These are phyloP conservation scores for Monosporozyma yasuniensis DNA, from an alignment of 805 yeast species.

Conservation along the genomic window DNA sequence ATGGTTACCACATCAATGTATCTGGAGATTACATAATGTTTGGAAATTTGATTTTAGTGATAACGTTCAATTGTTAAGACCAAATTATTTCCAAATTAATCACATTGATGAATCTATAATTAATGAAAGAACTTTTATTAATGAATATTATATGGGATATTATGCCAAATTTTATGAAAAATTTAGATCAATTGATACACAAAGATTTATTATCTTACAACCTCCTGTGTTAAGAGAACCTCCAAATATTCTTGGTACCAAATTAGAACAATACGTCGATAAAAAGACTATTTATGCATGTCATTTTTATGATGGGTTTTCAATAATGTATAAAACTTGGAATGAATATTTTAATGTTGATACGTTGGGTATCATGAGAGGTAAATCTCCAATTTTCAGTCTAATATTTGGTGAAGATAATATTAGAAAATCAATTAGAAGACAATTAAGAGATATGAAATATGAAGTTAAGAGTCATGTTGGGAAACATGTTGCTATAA, in stretches of 20 bases:
- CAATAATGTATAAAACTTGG: slow-evolving; percentile 89
- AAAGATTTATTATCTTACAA: slow-evolving; percentile 56
- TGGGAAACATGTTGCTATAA: slow-evolving; percentile 58
- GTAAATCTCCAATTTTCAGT: slow-evolving; percentile 61
- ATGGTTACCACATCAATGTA: slow-evolving; percentile 71
- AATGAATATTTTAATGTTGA: slow-evolving; percentile 74
- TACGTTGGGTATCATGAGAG: slow-evolving; percentile 79
- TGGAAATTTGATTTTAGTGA: slow-evolving; percentile 46
- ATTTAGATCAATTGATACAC: slow-evolving; percentile 39
- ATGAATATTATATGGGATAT: slow-evolving; percentile 54
- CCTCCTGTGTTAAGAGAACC: slow-evolving; percentile 77
- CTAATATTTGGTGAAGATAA: slow-evolving; percentile 75
- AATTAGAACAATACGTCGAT: slow-evolving; percentile 38
- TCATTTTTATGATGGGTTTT: slow-evolving; percentile 92
- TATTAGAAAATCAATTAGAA: slow-evolving; percentile 61
- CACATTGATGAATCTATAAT: slow-evolving; percentile 19
- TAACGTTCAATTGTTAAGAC: slow-evolving; percentile 29
- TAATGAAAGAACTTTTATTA: slow-evolving; percentile 49
- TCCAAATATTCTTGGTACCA: slow-evolving; percentile 48
- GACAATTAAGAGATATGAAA: slow-evolving; percentile 59
- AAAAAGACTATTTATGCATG: slow-evolving; percentile 65
- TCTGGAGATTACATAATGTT: slow-evolving; percentile 72
- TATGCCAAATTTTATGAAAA: slow-evolving; percentile 42
- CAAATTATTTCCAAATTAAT: slow-evolving; percentile 40
- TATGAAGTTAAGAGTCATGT: slow-evolving; percentile 52